Evolutionary conservation across 495 filamentous ascomycete species (phyloP), one percentile per base, ranked within the genome.

Genomic region (Cenococcum geophilum): DNA sequence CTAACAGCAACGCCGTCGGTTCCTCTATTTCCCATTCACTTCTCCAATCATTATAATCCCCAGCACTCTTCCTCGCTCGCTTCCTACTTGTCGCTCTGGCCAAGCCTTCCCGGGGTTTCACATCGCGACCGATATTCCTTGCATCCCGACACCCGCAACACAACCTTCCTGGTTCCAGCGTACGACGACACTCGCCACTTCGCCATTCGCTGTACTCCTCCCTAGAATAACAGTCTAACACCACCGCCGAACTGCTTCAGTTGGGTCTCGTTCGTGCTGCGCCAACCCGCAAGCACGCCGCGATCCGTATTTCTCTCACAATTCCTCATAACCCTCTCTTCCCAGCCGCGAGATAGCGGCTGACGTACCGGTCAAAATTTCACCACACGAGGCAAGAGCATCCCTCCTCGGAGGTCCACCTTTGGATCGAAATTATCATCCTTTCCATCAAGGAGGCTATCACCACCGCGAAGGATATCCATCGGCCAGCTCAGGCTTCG

Each of bases 341-440:
- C 43, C 43, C 65, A 61, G 65, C 65, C 65, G 42, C 60, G 5
- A 35, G 50, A 55, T 34, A 5, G 40, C 62, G 66, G 66, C 66
- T 65, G 66, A 59, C 42, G 20, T 4, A 50, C 52, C 67, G 73
- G 75, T 72, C 80, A 85, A 83, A 72, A 84, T 83, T 79, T 76
- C 73, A 71, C 78, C 78, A 61, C 81, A 83, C 76, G 81, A 80
- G 70, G 82, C 83, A 27, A 75, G 80, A 67, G 78, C 80, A 68
- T 86, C 84, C 77, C 82, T 88, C 67, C 76, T 87, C 60, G 85
- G 83, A 74, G 82, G 80, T 69, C 73, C 71, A 49, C 76, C 78
- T 35, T 74, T 77, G 22, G 81, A 85, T 70, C 77, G 78, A 55
- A 74, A 77, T 20, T 82, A 79, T 68, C 72, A 73, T 53, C 74